Percentiles rank a stretch among this genome's conserved stretches.
Conservation (phyloP, 108 stramenopile genomes). For the Cafeteria roenbergensis region DNA sequence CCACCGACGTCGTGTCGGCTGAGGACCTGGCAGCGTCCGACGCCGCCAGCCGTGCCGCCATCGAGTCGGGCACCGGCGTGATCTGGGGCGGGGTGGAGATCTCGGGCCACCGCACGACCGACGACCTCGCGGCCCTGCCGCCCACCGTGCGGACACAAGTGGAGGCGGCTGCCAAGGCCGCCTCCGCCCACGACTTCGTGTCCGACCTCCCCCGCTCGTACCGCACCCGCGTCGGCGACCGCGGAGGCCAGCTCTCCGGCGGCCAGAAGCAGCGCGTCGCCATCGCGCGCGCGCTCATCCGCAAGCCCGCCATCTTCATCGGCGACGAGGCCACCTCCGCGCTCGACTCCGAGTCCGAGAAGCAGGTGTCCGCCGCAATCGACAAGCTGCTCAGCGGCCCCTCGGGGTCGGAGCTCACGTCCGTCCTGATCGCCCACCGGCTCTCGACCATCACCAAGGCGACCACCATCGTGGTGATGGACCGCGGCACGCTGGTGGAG, state of each 20-base stretch:
- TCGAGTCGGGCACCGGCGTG: too few species aligned
- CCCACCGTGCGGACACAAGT: conserved; percentile 47
- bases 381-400: conserved; percentile 43
- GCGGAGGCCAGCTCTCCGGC: conserved; percentile 66
- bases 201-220: conserved; percentile 56
- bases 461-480: conserved; percentile 67
- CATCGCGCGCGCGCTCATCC: conserved; percentile 67
- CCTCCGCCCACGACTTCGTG: conserved; percentile 74
- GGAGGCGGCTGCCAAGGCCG: conserved; percentile 61
- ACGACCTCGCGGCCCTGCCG: background rate
- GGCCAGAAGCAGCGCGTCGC: conserved; percentile 89
- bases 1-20: background rate
- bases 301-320: conserved; percentile 59
- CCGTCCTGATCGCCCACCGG: conserved; percentile 64
- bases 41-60: too few species aligned
- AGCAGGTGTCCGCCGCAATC: conserved; percentile 62
- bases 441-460: conserved; percentile 64
- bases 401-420: conserved; percentile 30
- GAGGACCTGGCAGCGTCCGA: too few species aligned
- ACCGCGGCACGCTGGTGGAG: conserved; percentile 54
- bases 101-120: too few species aligned
- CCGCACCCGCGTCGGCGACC: conserved; percentile 72
- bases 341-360: conserved; percentile 69
- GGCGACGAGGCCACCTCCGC: conserved; percentile 72
- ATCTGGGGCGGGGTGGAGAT: too few species aligned